Base-by-base conservation (phyloP, 2,329 filamentous ascomycete genomes). In the Fusarium sacchari region DNA sequence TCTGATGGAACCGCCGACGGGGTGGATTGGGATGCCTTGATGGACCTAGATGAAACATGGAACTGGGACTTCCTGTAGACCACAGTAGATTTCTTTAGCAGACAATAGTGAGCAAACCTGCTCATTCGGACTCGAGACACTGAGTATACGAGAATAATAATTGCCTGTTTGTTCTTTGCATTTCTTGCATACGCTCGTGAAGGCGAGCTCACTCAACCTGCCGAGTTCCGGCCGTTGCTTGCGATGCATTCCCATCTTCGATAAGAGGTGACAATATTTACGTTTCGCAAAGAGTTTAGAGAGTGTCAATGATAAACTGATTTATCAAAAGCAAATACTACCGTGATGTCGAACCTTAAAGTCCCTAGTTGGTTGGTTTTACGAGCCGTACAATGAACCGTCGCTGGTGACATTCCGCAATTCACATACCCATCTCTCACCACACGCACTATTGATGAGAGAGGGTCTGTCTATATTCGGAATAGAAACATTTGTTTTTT, bases 401-500 rank as follows among this genome's bases (percentile, higher is more conserved):
- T 44, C 9, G 46, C 49, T 30, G 20, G 64, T 76, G 64, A 26
- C 57, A 13, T 61, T 76, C 44, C 59, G 47, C 28, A 58, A 63
- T 34, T 26, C 56, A 18, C 67, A 68, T 50, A 70, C 69, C 11
- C 64, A 76, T 22, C 24, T 67, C 32, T 60, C 71, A 18, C 60
- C 62, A 14, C 34, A 46, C n/a, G 76, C 81, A 3, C 72, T 73
- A 1, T 72, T 79, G 26, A 80, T n/a, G 73, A 6, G 77, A 81
- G 18, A 55, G 58, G 56, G 7, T 64, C 80, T 64, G 61, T 82
- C 8, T 58, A 73, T 3, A 67, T 67, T 5, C 79, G 81, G 37
- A 47, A 67, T 18, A 80, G 76, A 10, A 76, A 75, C 75, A 30
- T 80, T 83, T 3, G 83, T 83, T 47, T 85, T 91, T 43, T 83